Evolutionary conservation across 371 early-diverging fungal species (phyloP).

Genomic region (Cokeromyces recurvatus): DNA sequence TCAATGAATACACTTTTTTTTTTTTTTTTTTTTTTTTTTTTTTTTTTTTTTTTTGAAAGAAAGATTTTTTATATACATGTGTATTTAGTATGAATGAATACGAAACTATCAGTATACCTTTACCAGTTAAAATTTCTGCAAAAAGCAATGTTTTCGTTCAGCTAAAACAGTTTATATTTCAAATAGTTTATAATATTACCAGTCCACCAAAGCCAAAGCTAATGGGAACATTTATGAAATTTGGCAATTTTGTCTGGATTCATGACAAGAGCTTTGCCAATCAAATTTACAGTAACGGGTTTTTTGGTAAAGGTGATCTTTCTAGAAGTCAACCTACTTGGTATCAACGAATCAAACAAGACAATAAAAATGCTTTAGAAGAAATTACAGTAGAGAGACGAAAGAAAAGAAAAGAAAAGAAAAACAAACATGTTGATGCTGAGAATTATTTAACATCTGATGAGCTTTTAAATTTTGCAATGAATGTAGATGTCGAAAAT

Average conservation of each 20-base stretch:
- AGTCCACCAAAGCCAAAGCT: constrained; percentile 1
- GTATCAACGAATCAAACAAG: constrained; percentile 24
- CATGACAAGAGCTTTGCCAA: constrained; percentile 18
- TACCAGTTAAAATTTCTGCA: too few species aligned
- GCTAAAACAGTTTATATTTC: too few species aligned
- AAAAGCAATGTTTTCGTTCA: too few species aligned
- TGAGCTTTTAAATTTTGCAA: constrained; percentile 6
- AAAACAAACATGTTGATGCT: background rate
- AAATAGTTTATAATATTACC: too few species aligned
- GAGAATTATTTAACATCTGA: background rate
- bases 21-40: too few species aligned
- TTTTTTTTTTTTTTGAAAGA: too few species aligned
- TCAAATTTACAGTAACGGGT: constrained; percentile 62
- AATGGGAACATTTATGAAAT: constrained; percentile 23
- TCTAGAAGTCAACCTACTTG: constrained; percentile 82
- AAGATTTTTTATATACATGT: too few species aligned
- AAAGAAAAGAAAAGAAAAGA: constrained; percentile 35
- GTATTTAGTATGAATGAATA: too few species aligned
- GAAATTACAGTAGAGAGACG: constrained; percentile 46
- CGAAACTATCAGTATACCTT: too few species aligned
- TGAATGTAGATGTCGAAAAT: constrained; percentile 43
- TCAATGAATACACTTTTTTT: too few species aligned
- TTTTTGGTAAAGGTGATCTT: constrained; percentile 83
- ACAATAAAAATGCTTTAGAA: constrained; percentile 23
- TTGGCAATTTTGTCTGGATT: constrained; percentile 47